Evolutionary conservation across 345 rosid genomes (phyloP), one percentile per base, ranked within the genome.

Genomic region (Euphorbia peplus): DNA sequence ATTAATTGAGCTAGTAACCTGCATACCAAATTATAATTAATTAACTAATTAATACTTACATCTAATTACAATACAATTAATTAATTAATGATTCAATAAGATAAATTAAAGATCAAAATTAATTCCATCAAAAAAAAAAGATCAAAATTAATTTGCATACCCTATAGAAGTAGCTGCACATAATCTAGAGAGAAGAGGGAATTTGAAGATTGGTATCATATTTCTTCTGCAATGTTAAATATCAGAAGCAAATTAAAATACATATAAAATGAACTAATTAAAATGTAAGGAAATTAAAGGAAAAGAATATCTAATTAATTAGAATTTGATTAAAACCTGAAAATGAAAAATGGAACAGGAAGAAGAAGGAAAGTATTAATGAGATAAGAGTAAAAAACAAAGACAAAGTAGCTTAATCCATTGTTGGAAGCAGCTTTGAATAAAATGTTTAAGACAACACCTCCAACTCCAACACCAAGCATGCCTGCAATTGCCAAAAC

Each of bases 1-100:
- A 57, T 30, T 21, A 76, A 3, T 52, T 46, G 63, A 22, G 67
- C 29, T 13, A 58, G 32, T 48, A 63, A 51, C 73, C 88, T 84
- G 81, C 4, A 2, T 14, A 39, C 60, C n/a, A n/a, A n/a, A n/a
- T n/a, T n/a, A n/a, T n/a, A n/a, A n/a, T n/a, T n/a, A n/a, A n/a
- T n/a, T n/a, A n/a, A n/a, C n/a, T n/a, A n/a, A n/a, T n/a, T n/a
- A n/a, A n/a, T n/a, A n/a, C n/a, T n/a, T n/a, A n/a, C n/a, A n/a
- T n/a, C n/a, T n/a, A n/a, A n/a, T n/a, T n/a, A n/a, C n/a, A n/a
- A n/a, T n/a, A n/a, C n/a, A n/a, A n/a, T n/a, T n/a, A n/a, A n/a
- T n/a, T 21, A 29, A 3, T 8, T 6, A 53, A 37, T 57, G 4
- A 21, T 58, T 19, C 5, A 29, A 58, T 58, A 6, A 18, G 2